Evolutionary conservation across 805 yeast species (phyloP), one percentile per base, ranked within the genome.

Genomic region (Yamadazyma phyllophila): DNA sequence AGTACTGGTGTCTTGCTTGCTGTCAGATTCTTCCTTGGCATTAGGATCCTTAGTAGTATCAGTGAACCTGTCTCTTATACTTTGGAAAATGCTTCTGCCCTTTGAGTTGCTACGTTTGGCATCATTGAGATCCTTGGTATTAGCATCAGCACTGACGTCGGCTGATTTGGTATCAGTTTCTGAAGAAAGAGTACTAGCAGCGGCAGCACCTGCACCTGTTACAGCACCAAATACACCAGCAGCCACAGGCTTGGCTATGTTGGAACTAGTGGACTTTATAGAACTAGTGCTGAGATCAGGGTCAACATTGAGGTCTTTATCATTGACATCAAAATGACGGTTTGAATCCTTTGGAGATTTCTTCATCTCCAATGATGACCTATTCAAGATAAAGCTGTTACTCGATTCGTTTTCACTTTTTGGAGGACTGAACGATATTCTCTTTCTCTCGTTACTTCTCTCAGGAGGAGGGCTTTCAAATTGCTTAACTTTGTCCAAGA

Each of bases 401-500:
- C 49, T 39, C 4, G 53, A 43, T 30, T 49, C 49, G 16, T 37
- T 33, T 27, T 42, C 47, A 34, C 35, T 39, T 2, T 37, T 42
- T 24, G 41, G 39, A 27, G 47, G 44, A 33, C 47, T 44, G 27
- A 43, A 38, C 5, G 44, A 26, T 30, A 59, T 55, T 49, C 63
- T 60, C 20, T 48, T 63, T 29, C 62, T 20, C 24, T 20, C 32
- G 2, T 26, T 31, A 16, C 13, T n/a, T 17, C 32, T 26, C 7
- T 13, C 14, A 3, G 29, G 31, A 27, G 57, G 54, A 9, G 67
- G 60, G 33, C 54, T 58, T 48, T 69, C 74, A 48, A 67, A 69
- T 42, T 66, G 67, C 49, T 59, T 65, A 15, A 69, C 67, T 51
- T 62, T 65, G 45, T 69, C 73, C 44, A 66, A 54, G 12, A 69